Evolutionary conservation across 257 asterid genomes (phyloP).

Genomic region (Solanum acaule): DNA sequence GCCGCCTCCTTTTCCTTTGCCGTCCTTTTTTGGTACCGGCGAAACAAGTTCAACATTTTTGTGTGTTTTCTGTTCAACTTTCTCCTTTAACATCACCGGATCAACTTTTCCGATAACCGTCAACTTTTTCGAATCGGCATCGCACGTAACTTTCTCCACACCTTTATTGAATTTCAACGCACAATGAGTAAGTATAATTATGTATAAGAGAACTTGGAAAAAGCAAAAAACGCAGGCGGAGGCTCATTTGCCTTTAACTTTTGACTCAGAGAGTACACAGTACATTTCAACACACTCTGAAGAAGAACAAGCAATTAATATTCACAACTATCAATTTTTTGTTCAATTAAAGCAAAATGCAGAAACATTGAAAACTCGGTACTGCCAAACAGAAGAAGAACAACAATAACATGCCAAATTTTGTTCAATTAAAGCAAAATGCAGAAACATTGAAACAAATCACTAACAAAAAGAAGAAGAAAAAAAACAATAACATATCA

Average conservation of each 20-base stretch:
- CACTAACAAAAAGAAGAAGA: not conserved
- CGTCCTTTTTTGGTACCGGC: conserved; percentile 33
- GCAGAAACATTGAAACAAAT: not conserved
- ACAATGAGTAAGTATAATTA: not conserved
- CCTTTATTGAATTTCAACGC: conserved; percentile 8
- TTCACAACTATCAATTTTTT: not conserved
- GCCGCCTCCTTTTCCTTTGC: not conserved
- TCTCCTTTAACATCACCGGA: conserved; percentile 56
- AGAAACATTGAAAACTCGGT: not conserved
- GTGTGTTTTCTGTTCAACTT: conserved; percentile 54
- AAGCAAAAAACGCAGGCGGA: not conserved
- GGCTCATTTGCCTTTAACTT: not conserved
- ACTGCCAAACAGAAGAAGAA: not conserved
- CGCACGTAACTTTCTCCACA: conserved; percentile 34
- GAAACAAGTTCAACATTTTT: conserved; percentile 54
- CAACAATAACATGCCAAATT: not conserved
- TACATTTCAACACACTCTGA: not conserved
- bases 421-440: not conserved
- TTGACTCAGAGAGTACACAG: not conserved
- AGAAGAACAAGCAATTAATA: not conserved
- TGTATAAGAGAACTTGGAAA: too few relatives aligned
- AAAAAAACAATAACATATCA: not conserved
- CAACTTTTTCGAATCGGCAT: conserved; percentile 39
- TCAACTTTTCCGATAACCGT: conserved; percentile 64
- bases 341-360: not conserved